Evolutionary conservation across 2,329 filamentous ascomycete species (phyloP), one percentile per base, ranked within the genome.

Genomic region (Phaeosphaeriaceae sp.): DNA sequence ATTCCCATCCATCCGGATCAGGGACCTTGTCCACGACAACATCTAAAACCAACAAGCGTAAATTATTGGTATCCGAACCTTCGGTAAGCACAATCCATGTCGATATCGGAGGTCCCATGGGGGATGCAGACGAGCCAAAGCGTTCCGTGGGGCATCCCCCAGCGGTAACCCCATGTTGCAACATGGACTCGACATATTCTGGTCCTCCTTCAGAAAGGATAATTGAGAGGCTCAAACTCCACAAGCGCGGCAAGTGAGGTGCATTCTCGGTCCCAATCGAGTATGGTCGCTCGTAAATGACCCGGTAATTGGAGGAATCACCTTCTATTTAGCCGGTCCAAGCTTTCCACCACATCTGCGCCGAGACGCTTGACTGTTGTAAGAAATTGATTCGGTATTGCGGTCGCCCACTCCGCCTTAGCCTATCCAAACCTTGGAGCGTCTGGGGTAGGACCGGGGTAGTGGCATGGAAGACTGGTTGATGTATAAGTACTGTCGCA

Each of bases 401-500:
- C 67, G 69, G 71, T 59, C 58, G 53, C 48, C 20, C 24, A 52
- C 61, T 69, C 68, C 68, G 68, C 57, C 66, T 70, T 61, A 56
- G 60, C 58, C 47, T 54, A 49, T 53, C 53, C 54, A 46, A 19
- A 55, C 36, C 50, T 54, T 58, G 59, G 64, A 62, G 51, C 46
- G 53, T 65, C 66, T 69, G 65, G 69, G 69, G 69, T 62, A 68
- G 51, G 44, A 63, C 67, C 63, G 67, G 69, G 67, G 65, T 58
- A 52, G 13, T 41, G 25, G 25, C 25, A 27, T 27, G 25, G 25
- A 27, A 27, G 25, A 27, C 5, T 27, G 25, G 25, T 27, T 27
- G 25, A 27, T 27, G 9, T 36, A 17, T 48, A 45, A 42, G 22
- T 40, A 40, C 51, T 52, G 55, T 55, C 47, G 61, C 58, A 27